Conservation (phyloP, 1,284 basidiomycete species). For the Dichomitus squalens region DNA sequence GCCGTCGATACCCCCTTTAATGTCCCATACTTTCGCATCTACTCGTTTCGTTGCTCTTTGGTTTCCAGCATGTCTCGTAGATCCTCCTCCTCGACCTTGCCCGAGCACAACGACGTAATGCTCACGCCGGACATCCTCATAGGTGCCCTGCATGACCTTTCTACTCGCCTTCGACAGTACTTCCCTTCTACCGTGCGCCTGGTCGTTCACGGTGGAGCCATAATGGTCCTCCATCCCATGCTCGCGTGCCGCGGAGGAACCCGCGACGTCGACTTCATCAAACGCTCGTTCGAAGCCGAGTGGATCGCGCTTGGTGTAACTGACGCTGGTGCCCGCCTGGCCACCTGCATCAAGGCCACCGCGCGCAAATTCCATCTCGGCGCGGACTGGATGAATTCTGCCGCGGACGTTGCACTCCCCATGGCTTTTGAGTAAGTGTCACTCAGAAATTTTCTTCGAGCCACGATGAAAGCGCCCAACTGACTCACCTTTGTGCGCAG, state of each 20-base stretch:
- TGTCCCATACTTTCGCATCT: slow-evolving; percentile 6
- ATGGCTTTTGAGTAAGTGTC: slow-evolving; percentile 55
- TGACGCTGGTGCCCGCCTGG: slow-evolving; percentile 54
- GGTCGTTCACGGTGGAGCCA: slow-evolving; percentile 67
- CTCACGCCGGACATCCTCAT: slow-evolving; percentile 40
- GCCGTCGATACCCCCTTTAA: slow-evolving; percentile 18
- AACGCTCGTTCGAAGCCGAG: slow-evolving; percentile 57
- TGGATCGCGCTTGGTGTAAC: slow-evolving; percentile 46
- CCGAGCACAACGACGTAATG: slow-evolving; percentile 37
- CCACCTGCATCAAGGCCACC: slow-evolving; percentile 55
- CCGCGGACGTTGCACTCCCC: slow-evolving; percentile 66
- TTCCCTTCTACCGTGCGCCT: slow-evolving; percentile 55
- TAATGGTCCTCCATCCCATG: slow-evolving; percentile 61
- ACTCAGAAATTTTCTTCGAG: background rate
- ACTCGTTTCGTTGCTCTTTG: background rate
- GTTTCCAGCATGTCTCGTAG: background rate
- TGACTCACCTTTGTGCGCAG: slow-evolving; percentile 26
- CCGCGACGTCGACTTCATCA: slow-evolving; percentile 64
- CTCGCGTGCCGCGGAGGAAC: slow-evolving; percentile 51
- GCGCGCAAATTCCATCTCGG: slow-evolving; percentile 53
- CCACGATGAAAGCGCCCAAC: background rate
- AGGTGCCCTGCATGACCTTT: slow-evolving; percentile 51
- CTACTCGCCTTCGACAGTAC: slow-evolving; percentile 40
- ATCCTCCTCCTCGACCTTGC: slow-evolving; percentile 6
- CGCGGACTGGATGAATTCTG: slow-evolving; percentile 72